These are phyloP conservation scores for Tetragonia tetragonoides DNA, from an alignment of 148 eudicot genomes.

Conservation along the genomic window DNA sequence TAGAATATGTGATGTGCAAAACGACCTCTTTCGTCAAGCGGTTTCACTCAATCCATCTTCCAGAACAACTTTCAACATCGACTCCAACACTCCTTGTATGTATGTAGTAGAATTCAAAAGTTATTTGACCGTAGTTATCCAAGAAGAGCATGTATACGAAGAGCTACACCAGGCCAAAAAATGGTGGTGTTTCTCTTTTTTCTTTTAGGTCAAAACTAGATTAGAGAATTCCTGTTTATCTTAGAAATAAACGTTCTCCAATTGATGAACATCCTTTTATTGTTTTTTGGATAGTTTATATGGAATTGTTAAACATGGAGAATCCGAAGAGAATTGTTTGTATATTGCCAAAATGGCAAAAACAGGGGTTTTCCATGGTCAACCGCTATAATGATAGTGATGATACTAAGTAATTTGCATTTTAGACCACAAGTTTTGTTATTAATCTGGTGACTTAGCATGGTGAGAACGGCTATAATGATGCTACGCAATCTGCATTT, in stretches of 20 bases:
- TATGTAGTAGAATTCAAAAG: neutral
- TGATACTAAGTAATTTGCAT: no score
- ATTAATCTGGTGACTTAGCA: no score
- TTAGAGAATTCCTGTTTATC: slow-evolving; percentile 10
- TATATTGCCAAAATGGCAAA: neutral
- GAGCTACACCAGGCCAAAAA: neutral
- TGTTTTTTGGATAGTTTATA: neutral
- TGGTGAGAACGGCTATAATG: no score
- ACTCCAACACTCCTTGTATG: neutral
- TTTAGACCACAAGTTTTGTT: no score
- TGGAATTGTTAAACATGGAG: neutral
- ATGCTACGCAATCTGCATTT: no score
- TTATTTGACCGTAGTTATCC: neutral
- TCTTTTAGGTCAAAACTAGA: neutral
- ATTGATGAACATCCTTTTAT: neutral
- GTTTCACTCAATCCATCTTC: slow-evolving; percentile 7
- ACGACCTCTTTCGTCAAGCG: slow-evolving; percentile 4
- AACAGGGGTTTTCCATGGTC: neutral
- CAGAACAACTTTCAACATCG: neutral
- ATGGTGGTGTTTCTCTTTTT: neutral
- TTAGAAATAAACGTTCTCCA: slow-evolving; percentile 16
- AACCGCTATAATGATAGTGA: no score
- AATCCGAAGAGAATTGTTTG: neutral
- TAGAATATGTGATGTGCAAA: neutral
- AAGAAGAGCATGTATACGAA: neutral